A percentile compares a stretch with the other conserved stretches of the same genome.
Evolutionary conservation across 2,329 filamentous ascomycete species (phyloP).

Genomic region (Paraconiothyrium brasiliense): DNA sequence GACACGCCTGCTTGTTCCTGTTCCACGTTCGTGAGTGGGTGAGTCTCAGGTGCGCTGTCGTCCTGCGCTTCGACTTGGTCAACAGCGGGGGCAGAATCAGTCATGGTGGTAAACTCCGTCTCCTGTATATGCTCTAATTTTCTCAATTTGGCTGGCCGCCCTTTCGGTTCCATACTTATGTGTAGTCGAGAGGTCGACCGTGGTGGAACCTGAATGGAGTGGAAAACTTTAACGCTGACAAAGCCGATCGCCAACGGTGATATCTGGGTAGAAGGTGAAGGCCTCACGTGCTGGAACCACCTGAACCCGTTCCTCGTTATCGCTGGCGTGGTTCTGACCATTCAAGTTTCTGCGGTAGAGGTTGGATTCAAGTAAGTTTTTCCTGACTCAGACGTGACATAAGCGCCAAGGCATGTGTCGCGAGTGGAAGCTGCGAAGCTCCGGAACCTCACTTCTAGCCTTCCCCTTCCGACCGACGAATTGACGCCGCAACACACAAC

Average conservation of each 20-base stretch:
- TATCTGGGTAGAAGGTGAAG: not conserved
- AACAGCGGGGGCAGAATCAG: not conserved
- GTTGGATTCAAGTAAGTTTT: not conserved
- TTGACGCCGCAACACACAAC: constrained; percentile 38
- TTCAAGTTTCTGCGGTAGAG: not conserved
- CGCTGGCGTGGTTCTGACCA: not conserved
- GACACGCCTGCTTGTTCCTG: not conserved
- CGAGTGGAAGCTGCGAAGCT: constrained; percentile 30
- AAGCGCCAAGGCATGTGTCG: constrained; percentile 34
- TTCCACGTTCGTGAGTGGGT: not conserved
- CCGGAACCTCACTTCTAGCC: constrained; percentile 37
- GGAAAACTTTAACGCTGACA: not conserved
- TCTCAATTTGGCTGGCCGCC: constrained; percentile 64
- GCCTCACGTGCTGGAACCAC: not conserved
- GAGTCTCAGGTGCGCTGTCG: not conserved
- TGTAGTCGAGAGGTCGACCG: not conserved
- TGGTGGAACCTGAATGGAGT: not conserved
- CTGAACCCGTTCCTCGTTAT: not conserved
- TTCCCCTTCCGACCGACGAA: constrained; percentile 33
- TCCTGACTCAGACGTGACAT: constrained; percentile 16
- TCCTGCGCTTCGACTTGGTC: not conserved
- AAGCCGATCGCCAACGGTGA: not conserved
- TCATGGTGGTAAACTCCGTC: constrained; percentile 5
- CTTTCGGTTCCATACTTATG: constrained; percentile 63
- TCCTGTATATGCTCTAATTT: constrained; percentile 57